A percentile compares a stretch with the other conserved stretches of the same genome.
Evolutionary conservation across 2,329 filamentous ascomycete genomes (phyloP).

Genomic region (Botryotinia narcissicola): DNA sequence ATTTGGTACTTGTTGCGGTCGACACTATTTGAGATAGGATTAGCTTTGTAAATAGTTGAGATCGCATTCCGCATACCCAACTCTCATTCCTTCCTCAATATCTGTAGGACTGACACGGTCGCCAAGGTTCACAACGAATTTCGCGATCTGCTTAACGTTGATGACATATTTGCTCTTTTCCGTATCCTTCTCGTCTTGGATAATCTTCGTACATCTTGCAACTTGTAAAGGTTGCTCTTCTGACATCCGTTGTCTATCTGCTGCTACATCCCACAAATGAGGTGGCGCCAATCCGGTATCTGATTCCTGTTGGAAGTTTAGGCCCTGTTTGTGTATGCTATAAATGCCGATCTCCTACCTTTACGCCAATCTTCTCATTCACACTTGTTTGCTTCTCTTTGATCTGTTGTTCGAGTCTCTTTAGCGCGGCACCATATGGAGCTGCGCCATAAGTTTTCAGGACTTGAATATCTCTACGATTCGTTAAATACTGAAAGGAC

Average conservation of each 20-base stretch:
- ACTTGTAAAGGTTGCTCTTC: conserved; percentile 98
- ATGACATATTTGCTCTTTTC: conserved; percentile 99
- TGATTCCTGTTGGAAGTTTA: conserved; percentile 67
- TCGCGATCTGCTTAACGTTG: conserved; percentile 99
- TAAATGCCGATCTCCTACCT: conserved; percentile 47
- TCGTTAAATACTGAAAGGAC: conserved; percentile 32
- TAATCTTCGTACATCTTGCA: conserved; percentile 98
- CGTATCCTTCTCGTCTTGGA: conserved; percentile 90
- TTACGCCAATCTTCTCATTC: conserved; percentile 95
- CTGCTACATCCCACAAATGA: conserved; percentile 97
- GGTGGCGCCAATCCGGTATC: conserved; percentile 97
- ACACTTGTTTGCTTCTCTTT: conserved; percentile 98
- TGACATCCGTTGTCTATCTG: conserved; percentile 96
- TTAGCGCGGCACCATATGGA: conserved; percentile 88
- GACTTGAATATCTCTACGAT: conserved; percentile 90
- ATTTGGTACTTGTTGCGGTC: conserved; percentile 99
- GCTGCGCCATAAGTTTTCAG: conserved; percentile 98
- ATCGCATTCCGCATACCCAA: conserved; percentile 57
- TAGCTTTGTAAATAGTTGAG: conserved; percentile 25
- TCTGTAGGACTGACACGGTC: conserved; percentile 96
- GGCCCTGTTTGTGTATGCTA: neutral
- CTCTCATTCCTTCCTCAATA: conserved; percentile 99
- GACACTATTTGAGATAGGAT: conserved; percentile 53
- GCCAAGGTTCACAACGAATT: conserved; percentile 97
- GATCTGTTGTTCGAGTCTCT: conserved; percentile 98